Evolutionary conservation across 2,329 filamentous ascomycete species (phyloP), one percentile per base, ranked within the genome.

Genomic region (Penicillium olsonii): DNA sequence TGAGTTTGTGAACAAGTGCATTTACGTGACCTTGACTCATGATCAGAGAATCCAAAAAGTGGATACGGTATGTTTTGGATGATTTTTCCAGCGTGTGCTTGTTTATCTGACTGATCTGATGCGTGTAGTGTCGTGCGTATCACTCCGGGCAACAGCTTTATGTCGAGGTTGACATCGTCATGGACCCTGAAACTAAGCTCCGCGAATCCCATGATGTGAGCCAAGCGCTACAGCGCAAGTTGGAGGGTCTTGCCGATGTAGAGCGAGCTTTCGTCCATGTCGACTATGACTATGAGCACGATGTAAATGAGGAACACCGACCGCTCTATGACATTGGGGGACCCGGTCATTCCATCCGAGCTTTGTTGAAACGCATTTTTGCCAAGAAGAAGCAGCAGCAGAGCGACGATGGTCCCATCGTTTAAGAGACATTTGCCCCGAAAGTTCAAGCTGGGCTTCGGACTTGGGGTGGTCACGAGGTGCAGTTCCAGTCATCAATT

Each of bases 241-340:
- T 54, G 19, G 52, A 54, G 37, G 48, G 45, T 15, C 41, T 52
- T 1, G 45, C 45, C 4, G 45, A 46, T 45, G 45, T 54, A 15
- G 52, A 52, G 18, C 37, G 52, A 5, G 52, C 42, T 9, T 54
- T 52, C 19, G 49, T 54, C n/a, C 49, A 54, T 49, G 45, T 54
- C 12, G 52, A 54, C 35, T 54, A 54, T 41, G 52, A 52, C 26
- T 52, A 49, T 29, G 31, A 45, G 42, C 35, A 39, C 35, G 45
- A 49, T 45, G 38, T 51, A 20, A 37, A 42, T 4, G 45, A 48
- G 33, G 38, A 48, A 29, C 45, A 48, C 17, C 19, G 38, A 5
- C 45, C 38, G 14, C 38, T 45, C 4, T 45, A 45, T 24, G 43
- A 45, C 4, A 27, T 46, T 14, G 43, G 48, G 39, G 33, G 45